These are phyloP conservation scores for Athelia sp. DNA, from an alignment of 1,284 basidiomycete genomes.

Conservation along the genomic window DNA sequence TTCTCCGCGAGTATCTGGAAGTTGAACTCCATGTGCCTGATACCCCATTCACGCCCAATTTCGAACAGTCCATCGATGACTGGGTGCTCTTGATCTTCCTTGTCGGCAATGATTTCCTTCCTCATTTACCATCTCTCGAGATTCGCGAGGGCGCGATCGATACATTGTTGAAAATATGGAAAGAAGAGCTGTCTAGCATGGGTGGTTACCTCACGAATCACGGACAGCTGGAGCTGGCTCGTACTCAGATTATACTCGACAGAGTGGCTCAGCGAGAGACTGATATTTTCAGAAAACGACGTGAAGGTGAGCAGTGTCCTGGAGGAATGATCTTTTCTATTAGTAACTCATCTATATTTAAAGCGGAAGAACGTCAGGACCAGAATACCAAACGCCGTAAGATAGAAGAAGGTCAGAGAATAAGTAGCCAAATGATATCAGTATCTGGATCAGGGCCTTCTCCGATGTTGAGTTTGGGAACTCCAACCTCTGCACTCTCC, in stretches of 20 bases:
- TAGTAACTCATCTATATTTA: conserved; percentile 13
- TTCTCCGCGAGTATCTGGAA: conserved; percentile 95
- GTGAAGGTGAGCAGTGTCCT: conserved; percentile 66
- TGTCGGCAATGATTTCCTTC: conserved; percentile 99
- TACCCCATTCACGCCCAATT: conserved; percentile 83
- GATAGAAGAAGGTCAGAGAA: conserved; percentile 60
- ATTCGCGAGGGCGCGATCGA: conserved; percentile 99
- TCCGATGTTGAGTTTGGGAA: conserved; percentile 45
- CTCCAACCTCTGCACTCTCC: conserved; percentile 35
- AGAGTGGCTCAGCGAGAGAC: conserved; percentile 91
- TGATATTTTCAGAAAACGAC: conserved; percentile 90
- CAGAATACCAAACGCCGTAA: conserved; percentile 85
- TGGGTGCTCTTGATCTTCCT: conserved; percentile 99
- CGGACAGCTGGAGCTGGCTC: conserved; percentile 81
- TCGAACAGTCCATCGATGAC: conserved; percentile 98
- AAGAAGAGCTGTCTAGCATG: conserved; percentile 88
- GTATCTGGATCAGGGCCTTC: conserved; percentile 45
- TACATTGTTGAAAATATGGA: conserved; percentile 94
- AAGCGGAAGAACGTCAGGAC: conserved; percentile 92
- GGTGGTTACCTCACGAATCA: conserved; percentile 96
- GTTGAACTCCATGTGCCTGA: conserved; percentile 86
- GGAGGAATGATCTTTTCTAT: conserved; percentile 8
- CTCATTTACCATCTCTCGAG: conserved; percentile 96
- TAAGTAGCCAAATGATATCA: conserved; percentile 20
- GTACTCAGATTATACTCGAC: conserved; percentile 93